Evolutionary conservation across 202 grass and related monocot species (phyloP), one percentile per base, ranked within the genome.

Genomic region (Panicum hallii): DNA sequence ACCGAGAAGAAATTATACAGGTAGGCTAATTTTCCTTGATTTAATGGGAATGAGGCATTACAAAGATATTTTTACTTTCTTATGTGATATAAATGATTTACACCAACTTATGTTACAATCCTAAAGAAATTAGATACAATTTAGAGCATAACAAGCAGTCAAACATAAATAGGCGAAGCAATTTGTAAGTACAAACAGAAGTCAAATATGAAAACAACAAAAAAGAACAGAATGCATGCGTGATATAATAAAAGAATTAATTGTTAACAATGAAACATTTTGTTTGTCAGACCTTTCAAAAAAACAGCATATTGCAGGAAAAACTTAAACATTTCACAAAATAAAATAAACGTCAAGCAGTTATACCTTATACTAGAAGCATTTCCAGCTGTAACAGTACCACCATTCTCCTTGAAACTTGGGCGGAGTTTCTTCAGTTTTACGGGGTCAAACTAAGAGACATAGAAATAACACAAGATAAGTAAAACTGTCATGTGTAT

Each of bases 351-450:
- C 48, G 67, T 42, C 45, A 80, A 83, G 54, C 67, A 77, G 36
- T 16, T 70, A 63, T 32, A 98, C 95, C 95, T 98, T 86, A 98
- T 95, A 66, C 95, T 95, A 90, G 95, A 98, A 56, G 95, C 88
- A 78, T 98, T 98, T 53, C 95, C 95, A 82, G 95, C 93, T 70
- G 95, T 98, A 79, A 98, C 93, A 66, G 89, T 98, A 9, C 93
- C 95, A 60, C 73, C 74, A 34, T 92, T 95, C 26, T 95, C 93
- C 85, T 95, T 98, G 85, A 98, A 98, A 91, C 95, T 98, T 87
- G 95, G 78, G 23, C 91, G 87, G 54, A 98, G 95, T 84, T 98
- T 98, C 89, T 82, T 93, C 72, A 95, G 78, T 88, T 98, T 98
- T 57, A 40, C 83, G 54, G 95, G 89, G 73, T 98, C 95, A 93